Evolutionary conservation across 2,329 filamentous ascomycete genomes (phyloP), one percentile per base, ranked within the genome.

Genomic region (Exserohilum turcica): DNA sequence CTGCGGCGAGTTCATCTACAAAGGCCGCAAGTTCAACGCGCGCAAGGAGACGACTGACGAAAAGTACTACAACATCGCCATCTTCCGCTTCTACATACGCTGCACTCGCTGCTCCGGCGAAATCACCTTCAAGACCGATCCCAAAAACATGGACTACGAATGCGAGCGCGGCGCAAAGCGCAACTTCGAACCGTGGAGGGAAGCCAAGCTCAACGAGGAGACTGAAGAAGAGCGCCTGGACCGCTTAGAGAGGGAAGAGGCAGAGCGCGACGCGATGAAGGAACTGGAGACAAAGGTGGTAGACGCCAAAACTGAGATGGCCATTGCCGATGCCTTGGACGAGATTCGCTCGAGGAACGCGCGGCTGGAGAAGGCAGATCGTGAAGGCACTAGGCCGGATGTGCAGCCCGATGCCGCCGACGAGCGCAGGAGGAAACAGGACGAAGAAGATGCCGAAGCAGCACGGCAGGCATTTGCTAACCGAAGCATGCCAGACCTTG

Each of bases 221-320:
- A 93, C 90, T 2, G 89, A 95, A 61, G 91, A 97, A 72, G 86
- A 96, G 78, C 82, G 90, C 36, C 79, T 97, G 6, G 91, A 97
- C 73, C 80, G 94, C 21, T 76, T 97, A 5, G 92, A 97, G 77
- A 76, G 81, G 35, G 90, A 95, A 69, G 88, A 86, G 60, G 84
- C 87, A 53, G 91, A 96, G 74, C 83, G 86, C 60, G 92, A 97
- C 74, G 91, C 91, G 18, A 99, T 99, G 95, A 89, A 89, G 52
- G 92, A 97, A 71, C 78, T 99, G 40, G 94, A 99, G 77, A 88
- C 89, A 59, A 97, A 97, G 79, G 96, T 93, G 49, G 79, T 89
- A 18, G 94, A 99, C 73, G 92, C 92, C 1, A 92, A 94, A 79
- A 83, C 89, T 35, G 94, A 99, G 76, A 99, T 99, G 92, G 91